Conservation (phyloP, 1,139 yeast genomes). For the Nakaseomyces nivariensis region DNA sequence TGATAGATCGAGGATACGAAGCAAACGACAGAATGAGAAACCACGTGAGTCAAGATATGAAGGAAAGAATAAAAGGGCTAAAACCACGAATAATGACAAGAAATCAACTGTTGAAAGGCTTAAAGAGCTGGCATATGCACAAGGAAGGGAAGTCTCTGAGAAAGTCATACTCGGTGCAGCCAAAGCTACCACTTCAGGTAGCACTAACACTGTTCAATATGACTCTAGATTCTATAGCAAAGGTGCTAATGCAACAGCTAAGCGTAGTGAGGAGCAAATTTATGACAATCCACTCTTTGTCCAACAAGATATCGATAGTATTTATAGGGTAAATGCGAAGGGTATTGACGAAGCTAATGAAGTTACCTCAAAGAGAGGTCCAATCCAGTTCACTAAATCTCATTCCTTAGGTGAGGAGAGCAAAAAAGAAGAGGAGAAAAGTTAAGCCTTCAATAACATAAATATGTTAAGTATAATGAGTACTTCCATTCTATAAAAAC, state of each 20-base stretch:
- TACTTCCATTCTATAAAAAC: no score
- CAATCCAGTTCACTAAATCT: constrained; percentile 45
- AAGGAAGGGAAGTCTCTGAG: constrained; percentile 45
- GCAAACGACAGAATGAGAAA: constrained; percentile 18
- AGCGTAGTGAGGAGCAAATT: constrained; percentile 39
- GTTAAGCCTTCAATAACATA: no score
- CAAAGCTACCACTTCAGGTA: constrained; percentile 27
- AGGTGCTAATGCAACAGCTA: constrained; percentile 33
- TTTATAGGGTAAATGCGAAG: constrained; percentile 35
- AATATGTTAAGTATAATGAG: no score
- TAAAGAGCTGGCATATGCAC: constrained; percentile 35
- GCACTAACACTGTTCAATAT: constrained; percentile 31
- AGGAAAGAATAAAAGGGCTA: neutral
- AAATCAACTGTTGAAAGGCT: constrained; percentile 38
- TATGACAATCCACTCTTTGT: constrained; percentile 51
- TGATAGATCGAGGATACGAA: constrained; percentile 40
- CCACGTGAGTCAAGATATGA: constrained; percentile 29
- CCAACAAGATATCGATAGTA: constrained; percentile 40
- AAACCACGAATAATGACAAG: constrained; percentile 32
- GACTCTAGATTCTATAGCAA: constrained; percentile 47
- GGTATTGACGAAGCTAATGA: constrained; percentile 26
- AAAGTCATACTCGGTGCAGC: constrained; percentile 46
- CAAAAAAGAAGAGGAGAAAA: constrained; percentile 18
- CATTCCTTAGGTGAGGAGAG: constrained; percentile 14
- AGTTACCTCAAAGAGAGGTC: constrained; percentile 33